Percentiles rank a stretch among this genome's conserved stretches.
Conservation (phyloP, 257 asterid species). For the Solanum virginianum region DNA sequence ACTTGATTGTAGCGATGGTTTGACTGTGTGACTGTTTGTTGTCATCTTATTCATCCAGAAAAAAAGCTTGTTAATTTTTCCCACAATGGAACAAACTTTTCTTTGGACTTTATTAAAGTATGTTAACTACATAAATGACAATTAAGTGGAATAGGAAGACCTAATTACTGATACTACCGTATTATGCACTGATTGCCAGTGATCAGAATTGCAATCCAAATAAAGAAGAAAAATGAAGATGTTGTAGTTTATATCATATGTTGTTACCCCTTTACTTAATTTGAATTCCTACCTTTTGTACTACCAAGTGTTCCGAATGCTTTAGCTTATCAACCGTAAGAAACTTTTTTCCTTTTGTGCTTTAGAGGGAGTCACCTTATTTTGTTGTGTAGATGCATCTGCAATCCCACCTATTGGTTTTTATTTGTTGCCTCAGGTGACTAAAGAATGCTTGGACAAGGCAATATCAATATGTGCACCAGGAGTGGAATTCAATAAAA, state of each 20-base stretch:
- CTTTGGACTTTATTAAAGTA: neutral
- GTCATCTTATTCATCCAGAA: neutral
- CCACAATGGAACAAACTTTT: neutral
- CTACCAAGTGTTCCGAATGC: neutral
- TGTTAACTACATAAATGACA: neutral
- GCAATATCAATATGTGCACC: slow-evolving; percentile 93
- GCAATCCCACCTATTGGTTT: neutral
- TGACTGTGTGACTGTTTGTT: neutral
- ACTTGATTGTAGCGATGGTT: neutral
- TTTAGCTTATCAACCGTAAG: neutral
- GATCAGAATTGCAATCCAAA: neutral
- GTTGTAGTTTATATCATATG: neutral
- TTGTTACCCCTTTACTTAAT: neutral
- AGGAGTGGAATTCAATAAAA: slow-evolving; percentile 65
- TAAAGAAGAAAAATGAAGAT: neutral
- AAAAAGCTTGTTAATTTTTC: neutral
- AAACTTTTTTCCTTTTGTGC: neutral
- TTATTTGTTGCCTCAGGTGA: slow-evolving; percentile 32
- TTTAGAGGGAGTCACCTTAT: neutral
- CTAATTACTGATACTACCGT: neutral
- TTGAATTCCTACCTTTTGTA: neutral
- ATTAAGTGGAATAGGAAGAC: neutral
- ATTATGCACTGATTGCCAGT: neutral
- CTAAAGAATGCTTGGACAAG: slow-evolving; percentile 73
- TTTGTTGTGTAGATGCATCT: neutral